Conservation (phyloP, 108 stramenopile species). For the Nitzschia inconspicua region DNA sequence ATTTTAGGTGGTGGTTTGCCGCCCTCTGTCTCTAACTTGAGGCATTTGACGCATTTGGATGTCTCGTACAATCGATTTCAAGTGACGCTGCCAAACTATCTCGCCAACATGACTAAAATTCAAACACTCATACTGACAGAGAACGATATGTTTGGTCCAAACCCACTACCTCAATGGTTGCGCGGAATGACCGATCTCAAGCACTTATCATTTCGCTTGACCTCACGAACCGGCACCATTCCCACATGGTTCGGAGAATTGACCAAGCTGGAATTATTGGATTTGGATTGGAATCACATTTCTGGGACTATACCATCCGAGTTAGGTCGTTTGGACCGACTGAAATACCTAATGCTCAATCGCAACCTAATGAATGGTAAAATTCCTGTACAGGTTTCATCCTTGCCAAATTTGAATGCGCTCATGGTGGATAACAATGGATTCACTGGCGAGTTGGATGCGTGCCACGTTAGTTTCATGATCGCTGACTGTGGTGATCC, state of each 20-base stretch:
- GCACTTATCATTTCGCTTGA: constrained; percentile 23
- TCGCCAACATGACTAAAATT: constrained; percentile 11
- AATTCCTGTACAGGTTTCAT: constrained; percentile 45
- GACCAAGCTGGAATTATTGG: constrained; percentile 14
- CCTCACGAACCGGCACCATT: constrained; percentile 21
- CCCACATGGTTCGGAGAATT: constrained; percentile 24
- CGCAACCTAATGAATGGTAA: constrained; percentile 44
- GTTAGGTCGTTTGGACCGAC: constrained; percentile 14
- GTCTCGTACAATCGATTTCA: constrained; percentile 28
- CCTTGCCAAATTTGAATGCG: constrained; percentile 39
- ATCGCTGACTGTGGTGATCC: constrained; percentile 25
- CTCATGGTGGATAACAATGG: constrained; percentile 61
- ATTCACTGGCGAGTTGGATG: constrained; percentile 26
- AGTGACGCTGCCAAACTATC: constrained; percentile 3
- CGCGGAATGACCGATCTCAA: constrained; percentile 16
- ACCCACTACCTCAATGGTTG: constrained; percentile 25
- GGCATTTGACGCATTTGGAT: constrained; percentile 30
- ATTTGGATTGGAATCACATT: constrained; percentile 29
- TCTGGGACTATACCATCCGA: constrained; percentile 32
- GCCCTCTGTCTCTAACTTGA: constrained; percentile 1
- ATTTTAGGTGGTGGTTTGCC: constrained; percentile 23
- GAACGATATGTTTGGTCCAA: constrained; percentile 4
- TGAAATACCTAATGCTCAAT: constrained; percentile 45
- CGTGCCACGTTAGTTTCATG: constrained; percentile 1
- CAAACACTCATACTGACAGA: constrained; percentile 22